Conservation (phyloP, 805 yeast species). For the Candida loeiensis region DNA sequence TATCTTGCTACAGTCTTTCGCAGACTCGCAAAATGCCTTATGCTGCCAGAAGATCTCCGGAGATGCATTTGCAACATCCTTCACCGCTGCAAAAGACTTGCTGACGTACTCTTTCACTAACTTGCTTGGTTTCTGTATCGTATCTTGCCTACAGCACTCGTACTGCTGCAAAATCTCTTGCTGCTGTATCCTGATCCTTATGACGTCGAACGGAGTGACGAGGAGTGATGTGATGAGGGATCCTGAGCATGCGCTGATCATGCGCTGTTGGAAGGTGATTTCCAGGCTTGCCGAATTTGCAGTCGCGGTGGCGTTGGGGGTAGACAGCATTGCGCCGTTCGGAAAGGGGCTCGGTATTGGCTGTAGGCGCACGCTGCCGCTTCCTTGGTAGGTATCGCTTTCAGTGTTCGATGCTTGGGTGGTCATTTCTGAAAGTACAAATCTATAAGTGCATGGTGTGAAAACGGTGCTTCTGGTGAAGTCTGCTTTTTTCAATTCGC, state of each 20-base stretch:
- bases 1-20: slow-evolving; percentile 44
- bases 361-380: too few relatives aligned
- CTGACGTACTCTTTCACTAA: neutral
- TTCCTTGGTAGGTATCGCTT: too few relatives aligned
- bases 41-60: slow-evolving; percentile 35
- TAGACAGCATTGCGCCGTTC: neutral
- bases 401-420: too few relatives aligned
- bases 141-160: slow-evolving; percentile 25
- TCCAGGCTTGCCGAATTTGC: slow-evolving; percentile 11
- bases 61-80: slow-evolving; percentile 6
- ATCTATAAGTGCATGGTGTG: neutral
- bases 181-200: slow-evolving; percentile 72
- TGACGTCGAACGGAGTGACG: slow-evolving; percentile 80
- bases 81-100: slow-evolving; percentile 1
- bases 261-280: slow-evolving; percentile 54
- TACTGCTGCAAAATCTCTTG: slow-evolving; percentile 50
- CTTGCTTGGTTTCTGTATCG: slow-evolving; percentile 13
- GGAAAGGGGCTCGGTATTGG: too few relatives aligned
- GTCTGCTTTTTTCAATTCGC: neutral
- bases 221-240: slow-evolving; percentile 68
- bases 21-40: slow-evolving; percentile 33
- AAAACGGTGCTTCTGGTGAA: neutral
- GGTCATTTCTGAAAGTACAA: too few relatives aligned
- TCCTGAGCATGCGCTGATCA: slow-evolving; percentile 78
- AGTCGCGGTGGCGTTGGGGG: slow-evolving; percentile 1